Evolutionary conservation across 805 yeast genomes (phyloP), one percentile per base, ranked within the genome.

Genomic region (Clavispora asparagi): DNA sequence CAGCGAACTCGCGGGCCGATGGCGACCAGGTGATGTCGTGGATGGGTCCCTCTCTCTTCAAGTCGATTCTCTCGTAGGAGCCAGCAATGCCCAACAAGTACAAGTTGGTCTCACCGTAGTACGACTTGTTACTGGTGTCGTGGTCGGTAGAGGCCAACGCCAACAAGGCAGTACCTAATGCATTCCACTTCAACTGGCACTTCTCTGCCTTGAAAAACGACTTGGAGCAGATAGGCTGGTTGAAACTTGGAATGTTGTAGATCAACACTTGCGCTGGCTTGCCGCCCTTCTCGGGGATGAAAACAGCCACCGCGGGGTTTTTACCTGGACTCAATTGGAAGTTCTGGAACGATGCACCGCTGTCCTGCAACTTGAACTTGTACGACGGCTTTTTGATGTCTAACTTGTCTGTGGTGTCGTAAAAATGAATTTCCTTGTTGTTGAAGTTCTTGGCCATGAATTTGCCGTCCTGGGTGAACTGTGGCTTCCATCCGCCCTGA

Each of bases 1-100:
- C 99, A 50, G 97, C 98, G 73, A 94, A 95, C 70, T 94, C 98
- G 56, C 96, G 79, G 16, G 96, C 88, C 43, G 90, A 82, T 48
- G 98, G 97, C 25, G 96, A 86, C 99, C 99, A 94, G 19, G 94
- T 83, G 51, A 92, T 87, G 66, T 94, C 99, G 70, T 94, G 97
- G 56, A 94, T 90, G 39, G 99, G 98, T 29, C 98, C 98, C 61
- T 90, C 96, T 58, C 87, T 84, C 52, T 87, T 89, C 58, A 94
- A 79, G 47, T 82, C 78, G 58, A 94, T 91, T 60, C 96, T 78
- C 61, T 92, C 96, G 59, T 88, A 91, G 35, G 91, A 81, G 12
- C 97, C 96, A 31, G 95, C 90, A 55, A 94, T 87, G 49, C 96
- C 96, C 55, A 95, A 76, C 49, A 94, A 67, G 63, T 92, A 94